These are phyloP conservation scores for Fraxinus albicans DNA, from an alignment of 305 asterid genomes.

Conservation along the genomic window DNA sequence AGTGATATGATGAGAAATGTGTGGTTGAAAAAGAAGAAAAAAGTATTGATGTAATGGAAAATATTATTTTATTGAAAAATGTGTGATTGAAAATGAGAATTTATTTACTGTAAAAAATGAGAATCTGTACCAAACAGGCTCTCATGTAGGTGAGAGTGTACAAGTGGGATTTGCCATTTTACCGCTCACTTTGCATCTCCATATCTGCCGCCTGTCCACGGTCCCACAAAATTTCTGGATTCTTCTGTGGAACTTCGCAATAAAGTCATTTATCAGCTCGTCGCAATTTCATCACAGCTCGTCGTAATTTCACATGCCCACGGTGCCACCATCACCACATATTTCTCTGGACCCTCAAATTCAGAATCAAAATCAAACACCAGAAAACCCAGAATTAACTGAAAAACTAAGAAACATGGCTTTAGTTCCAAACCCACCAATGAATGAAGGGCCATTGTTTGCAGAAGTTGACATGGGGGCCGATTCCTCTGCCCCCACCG, in stretches of 20 bases:
- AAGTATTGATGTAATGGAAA: too few relatives aligned
- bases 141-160: too few relatives aligned
- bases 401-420: conserved; percentile 49
- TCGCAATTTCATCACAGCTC: background rate
- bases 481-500: conserved; percentile 56
- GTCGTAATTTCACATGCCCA: conserved; percentile 9
- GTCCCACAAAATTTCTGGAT: background rate
- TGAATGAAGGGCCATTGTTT: conserved; percentile 55
- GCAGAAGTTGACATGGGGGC: conserved; percentile 88
- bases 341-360: conserved; percentile 2
- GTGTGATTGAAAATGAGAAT: too few relatives aligned
- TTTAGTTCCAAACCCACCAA: conserved; percentile 45
- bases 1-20: too few relatives aligned
- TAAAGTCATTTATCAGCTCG: background rate
- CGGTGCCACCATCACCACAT: conserved; percentile 6
- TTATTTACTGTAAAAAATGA: too few relatives aligned
- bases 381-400: background rate
- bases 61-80: too few relatives aligned
- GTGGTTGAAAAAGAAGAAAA: too few relatives aligned
- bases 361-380: conserved; percentile 16
- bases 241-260: background rate
- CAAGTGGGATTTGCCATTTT: too few relatives aligned
- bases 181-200: too few relatives aligned
- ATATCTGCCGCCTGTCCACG: background rate
- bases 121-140: too few relatives aligned